These are phyloP conservation scores for Syncephalastrum racemosum DNA, from an alignment of 371 early-diverging fungal species.

Conservation along the genomic window DNA sequence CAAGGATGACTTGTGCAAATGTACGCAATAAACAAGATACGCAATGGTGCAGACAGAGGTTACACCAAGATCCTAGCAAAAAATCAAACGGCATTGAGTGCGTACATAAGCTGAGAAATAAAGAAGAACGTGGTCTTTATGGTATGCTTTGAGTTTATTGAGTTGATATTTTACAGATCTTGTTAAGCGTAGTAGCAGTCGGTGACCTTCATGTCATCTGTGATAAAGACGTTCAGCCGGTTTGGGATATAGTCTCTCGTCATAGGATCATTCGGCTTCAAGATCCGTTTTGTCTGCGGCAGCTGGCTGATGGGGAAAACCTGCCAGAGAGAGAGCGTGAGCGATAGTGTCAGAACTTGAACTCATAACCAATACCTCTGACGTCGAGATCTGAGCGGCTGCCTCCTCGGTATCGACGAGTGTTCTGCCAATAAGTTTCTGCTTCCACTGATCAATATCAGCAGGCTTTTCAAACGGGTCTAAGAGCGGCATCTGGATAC, in stretches of 20 bases:
- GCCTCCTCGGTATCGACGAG: constrained; percentile 16
- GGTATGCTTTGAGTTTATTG: constrained; percentile 3
- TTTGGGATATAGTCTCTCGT: constrained; percentile 13
- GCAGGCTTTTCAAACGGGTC: background rate
- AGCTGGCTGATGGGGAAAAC: constrained; percentile 3
- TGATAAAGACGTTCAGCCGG: constrained; percentile 13
- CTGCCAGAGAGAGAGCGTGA: background rate
- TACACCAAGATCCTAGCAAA: no score
- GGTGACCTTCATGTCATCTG: constrained; percentile 6
- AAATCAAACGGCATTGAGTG: no score
- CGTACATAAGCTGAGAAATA: no score
- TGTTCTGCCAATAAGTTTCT: constrained; percentile 14
- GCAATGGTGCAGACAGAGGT: no score
- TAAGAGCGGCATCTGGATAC: background rate
- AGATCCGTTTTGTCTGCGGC: constrained; percentile 7
- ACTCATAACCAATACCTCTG: background rate
- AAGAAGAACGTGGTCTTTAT: no score
- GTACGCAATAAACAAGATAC: no score
- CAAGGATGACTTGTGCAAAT: no score
- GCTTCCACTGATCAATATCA: constrained; percentile 16
- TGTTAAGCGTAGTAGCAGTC: constrained; percentile 7
- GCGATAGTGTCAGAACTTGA: background rate
- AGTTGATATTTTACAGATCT: constrained; percentile 1
- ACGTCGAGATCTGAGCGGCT: background rate
- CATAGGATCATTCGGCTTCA: constrained; percentile 4